These are phyloP conservation scores for Rhododendron ovatum DNA, from an alignment of 148 eudicot species.

Conservation along the genomic window DNA sequence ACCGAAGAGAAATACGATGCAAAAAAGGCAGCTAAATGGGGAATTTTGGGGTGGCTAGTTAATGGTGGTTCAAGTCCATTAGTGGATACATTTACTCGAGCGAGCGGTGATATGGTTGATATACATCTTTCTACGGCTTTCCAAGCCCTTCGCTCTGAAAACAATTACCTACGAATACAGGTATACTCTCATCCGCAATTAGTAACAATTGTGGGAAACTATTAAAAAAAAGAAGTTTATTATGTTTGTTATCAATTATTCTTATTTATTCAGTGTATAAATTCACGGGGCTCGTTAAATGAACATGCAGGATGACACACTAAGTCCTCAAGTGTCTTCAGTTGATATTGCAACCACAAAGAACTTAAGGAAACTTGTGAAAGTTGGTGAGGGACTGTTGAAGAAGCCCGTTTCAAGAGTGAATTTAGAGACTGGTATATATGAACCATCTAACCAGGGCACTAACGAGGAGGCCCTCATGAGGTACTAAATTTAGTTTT, in stretches of 20 bases:
- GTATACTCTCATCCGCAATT: not conserved
- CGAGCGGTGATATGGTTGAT: not conserved
- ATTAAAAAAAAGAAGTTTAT: too few species aligned
- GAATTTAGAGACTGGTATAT: not conserved
- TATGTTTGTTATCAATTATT: too few species aligned
- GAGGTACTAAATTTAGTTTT: not conserved
- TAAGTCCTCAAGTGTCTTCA: not conserved
- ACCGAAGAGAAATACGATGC: too few species aligned
- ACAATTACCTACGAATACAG: not conserved
- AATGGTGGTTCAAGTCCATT: slow-evolving; percentile 27
- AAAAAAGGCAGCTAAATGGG: slow-evolving; percentile 28
- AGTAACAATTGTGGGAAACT: too few species aligned
- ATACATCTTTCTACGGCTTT: not conserved
- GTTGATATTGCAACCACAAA: not conserved
- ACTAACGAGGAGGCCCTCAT: not conserved
- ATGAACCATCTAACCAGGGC: not conserved
- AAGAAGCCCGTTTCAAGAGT: not conserved
- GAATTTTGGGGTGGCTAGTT: slow-evolving; percentile 34
- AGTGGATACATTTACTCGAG: not conserved
- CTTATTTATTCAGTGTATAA: too few species aligned
- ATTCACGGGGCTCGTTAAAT: too few species aligned
- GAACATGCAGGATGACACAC: not conserved
- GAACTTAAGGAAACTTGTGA: not conserved
- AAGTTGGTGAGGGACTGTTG: not conserved
- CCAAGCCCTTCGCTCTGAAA: slow-evolving; percentile 10